phyloP scores from a whole-genome alignment of 176 grass and related monocot genomes.

The Oryza longistaminata region DNA sequence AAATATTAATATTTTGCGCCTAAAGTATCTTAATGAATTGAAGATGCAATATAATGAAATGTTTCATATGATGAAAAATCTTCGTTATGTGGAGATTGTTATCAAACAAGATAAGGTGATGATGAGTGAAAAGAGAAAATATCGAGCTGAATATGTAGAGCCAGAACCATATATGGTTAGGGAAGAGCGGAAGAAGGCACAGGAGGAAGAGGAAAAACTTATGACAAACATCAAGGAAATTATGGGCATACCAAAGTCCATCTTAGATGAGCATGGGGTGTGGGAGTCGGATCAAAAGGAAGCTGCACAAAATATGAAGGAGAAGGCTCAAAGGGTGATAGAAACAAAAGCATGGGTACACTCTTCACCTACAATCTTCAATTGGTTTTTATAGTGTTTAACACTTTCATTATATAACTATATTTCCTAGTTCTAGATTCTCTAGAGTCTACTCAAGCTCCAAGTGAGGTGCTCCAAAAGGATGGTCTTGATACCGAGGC shows the following conservation, averaged over 20 bases:
- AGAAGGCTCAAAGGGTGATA: no score
- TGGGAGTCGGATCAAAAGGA: constrained; percentile 39
- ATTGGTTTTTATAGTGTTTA: no score
- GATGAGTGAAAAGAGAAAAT: background rate
- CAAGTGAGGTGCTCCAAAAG: no score
- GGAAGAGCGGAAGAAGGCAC: background rate
- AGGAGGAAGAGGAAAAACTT: background rate
- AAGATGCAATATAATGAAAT: background rate
- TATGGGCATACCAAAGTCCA: background rate
- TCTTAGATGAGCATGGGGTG: constrained; percentile 34
- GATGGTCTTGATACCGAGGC: no score
- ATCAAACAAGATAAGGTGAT: constrained; percentile 5
- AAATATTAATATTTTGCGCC: background rate
- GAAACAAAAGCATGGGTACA: no score
- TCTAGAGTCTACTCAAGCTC: no score
- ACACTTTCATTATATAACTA: no score
- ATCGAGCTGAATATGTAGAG: background rate
- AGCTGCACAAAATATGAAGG: background rate
- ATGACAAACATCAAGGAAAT: background rate
- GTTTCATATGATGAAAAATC: fast-evolving
- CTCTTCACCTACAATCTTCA: no score
- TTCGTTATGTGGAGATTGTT: constrained; percentile 28
- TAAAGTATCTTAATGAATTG: constrained; percentile 14
- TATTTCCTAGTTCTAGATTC: no score
- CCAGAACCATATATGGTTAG: background rate